phyloP scores from a whole-genome alignment of 1,284 basidiomycete species.

The Trichosporon sp. region DNA sequence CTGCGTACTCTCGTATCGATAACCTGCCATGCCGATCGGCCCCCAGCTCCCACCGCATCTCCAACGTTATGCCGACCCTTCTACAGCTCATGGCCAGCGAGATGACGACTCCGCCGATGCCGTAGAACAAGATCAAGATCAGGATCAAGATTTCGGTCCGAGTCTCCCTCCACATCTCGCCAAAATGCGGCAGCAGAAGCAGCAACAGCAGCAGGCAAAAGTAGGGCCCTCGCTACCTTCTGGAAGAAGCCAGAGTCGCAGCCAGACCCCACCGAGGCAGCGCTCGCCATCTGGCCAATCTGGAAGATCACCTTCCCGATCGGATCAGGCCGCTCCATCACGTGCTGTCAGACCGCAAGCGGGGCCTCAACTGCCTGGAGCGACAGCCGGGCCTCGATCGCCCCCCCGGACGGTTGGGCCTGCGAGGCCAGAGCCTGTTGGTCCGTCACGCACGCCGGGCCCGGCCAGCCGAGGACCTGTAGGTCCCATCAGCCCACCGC shows the following conservation, averaged over 20 bases:
- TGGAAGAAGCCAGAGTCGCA: background rate
- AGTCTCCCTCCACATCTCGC: constrained; percentile 9
- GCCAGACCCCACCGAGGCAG: background rate
- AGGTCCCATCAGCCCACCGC: background rate
- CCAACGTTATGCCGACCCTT: background rate
- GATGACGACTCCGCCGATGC: background rate
- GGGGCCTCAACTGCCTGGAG: background rate
- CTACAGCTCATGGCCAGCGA: background rate
- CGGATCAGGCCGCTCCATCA: background rate
- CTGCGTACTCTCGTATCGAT: background rate
- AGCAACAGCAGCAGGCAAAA: background rate
- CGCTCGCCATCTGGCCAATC: constrained; percentile 1
- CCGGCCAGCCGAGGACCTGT: background rate
- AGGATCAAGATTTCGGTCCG: constrained; percentile 3
- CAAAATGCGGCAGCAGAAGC: constrained; percentile 35
- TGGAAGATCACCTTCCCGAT: background rate
- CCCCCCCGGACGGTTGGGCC: background rate
- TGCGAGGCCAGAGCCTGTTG: background rate
- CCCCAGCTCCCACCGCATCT: constrained; percentile 18
- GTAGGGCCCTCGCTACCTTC: background rate
- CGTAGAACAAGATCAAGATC: background rate
- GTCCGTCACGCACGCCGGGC: background rate
- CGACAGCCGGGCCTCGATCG: background rate
- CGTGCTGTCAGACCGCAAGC: background rate
- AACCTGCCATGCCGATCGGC: constrained; percentile 16